A percentile compares a stretch with the other conserved stretches of the same genome.
Conservation (phyloP, 345 rosid species). For the Salix viminalis region DNA sequence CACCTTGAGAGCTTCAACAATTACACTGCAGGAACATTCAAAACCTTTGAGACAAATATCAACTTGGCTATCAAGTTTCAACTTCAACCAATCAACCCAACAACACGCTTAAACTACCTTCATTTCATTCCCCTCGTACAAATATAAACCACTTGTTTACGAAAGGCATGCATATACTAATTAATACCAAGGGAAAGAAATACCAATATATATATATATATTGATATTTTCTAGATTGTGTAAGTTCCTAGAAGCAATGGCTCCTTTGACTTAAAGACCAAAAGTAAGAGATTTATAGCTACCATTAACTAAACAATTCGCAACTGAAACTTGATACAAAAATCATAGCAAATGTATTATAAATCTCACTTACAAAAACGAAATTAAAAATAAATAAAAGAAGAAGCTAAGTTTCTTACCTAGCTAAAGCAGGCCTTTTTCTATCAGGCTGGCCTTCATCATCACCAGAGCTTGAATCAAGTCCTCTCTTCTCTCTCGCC, state of each 20-base stretch:
- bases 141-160: neutral
- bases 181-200: too few relatives aligned
- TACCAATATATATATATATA: neutral
- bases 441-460: slow-evolving; percentile 31
- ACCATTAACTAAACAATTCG: neutral
- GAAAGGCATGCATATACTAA: neutral
- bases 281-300: neutral
- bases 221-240: neutral
- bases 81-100: neutral
- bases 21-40: slow-evolving; percentile 23
- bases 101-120: neutral
- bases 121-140: neutral
- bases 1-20: slow-evolving; percentile 34
- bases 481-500: slow-evolving; percentile 22
- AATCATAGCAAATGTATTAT: neutral
- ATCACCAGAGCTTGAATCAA: slow-evolving; percentile 22
- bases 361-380: neutral
- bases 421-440: slow-evolving; percentile 35
- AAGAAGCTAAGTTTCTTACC: neutral
- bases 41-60: neutral
- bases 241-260: neutral
- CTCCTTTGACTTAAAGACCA: neutral
- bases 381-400: too few relatives aligned
- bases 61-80: neutral
- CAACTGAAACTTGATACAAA: neutral